phyloP scores from a whole-genome alignment of 2,329 filamentous ascomycete species.

The Cladosporium halotolerans region DNA sequence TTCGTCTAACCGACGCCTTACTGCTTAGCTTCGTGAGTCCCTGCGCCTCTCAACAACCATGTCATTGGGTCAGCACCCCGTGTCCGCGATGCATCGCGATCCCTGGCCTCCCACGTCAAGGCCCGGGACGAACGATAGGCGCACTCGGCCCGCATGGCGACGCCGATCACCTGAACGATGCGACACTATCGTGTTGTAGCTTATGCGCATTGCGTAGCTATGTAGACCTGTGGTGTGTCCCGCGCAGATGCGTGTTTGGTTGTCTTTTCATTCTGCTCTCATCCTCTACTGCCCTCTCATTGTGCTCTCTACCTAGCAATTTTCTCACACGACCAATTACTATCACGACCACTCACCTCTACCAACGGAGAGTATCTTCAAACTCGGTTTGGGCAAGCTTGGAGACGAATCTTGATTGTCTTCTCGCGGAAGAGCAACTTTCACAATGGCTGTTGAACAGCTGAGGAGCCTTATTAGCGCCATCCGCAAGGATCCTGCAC shows the following conservation, averaged over 20 bases:
- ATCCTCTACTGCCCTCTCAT: neutral
- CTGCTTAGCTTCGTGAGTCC: too few relatives aligned
- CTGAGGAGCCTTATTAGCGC: constrained; percentile 39
- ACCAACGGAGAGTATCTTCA: too few relatives aligned
- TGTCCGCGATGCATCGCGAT: neutral
- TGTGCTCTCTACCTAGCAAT: neutral
- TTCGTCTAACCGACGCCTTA: neutral
- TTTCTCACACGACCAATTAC: neutral
- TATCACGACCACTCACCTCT: too few relatives aligned
- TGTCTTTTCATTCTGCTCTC: neutral
- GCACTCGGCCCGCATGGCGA: constrained; percentile 1
- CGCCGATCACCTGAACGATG: neutral
- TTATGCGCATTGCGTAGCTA: neutral
- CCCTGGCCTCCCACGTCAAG: neutral
- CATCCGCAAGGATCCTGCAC: constrained; percentile 42
- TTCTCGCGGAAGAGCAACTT: neutral
- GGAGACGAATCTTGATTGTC: too few relatives aligned
- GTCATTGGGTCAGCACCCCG: neutral
- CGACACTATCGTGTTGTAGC: neutral
- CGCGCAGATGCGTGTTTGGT: neutral
- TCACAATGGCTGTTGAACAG: constrained; percentile 26
- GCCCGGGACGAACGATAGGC: constrained; percentile 9
- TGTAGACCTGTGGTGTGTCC: neutral
- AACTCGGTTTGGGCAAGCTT: too few relatives aligned
- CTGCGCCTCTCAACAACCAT: neutral